Evolutionary conservation across 2,329 filamentous ascomycete genomes (phyloP).

Genomic region (Cercospora sojina): DNA sequence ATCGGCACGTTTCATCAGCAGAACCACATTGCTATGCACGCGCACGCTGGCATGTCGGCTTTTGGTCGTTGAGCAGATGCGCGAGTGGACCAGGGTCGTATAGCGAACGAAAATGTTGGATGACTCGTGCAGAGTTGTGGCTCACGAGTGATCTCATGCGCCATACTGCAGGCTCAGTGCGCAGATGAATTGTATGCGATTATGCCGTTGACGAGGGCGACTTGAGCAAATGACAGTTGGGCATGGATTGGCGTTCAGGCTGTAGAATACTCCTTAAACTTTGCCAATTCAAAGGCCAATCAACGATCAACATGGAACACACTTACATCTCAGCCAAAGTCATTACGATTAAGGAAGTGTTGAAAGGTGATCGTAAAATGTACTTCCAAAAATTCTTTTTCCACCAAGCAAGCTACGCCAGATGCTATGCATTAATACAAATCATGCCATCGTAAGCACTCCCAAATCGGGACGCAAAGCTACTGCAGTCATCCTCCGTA

Average conservation of each 20-base stretch:
- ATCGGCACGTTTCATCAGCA: conserved; percentile 49
- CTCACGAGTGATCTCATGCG: neutral
- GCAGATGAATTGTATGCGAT: neutral
- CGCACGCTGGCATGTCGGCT: conserved; percentile 27
- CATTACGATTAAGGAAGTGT: neutral
- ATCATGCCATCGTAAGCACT: neutral
- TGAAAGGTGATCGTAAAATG: neutral
- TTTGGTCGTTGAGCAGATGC: conserved; percentile 26
- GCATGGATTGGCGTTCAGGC: conserved; percentile 1
- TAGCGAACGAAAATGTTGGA: neutral
- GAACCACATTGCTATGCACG: conserved; percentile 34
- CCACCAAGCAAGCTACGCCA: neutral
- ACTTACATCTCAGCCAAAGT: no score
- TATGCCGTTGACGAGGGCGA: neutral
- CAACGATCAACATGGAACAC: no score
- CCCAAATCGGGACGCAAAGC: neutral
- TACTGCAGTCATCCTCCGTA: neutral
- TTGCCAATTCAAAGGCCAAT: no score
- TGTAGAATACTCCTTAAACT: neutral
- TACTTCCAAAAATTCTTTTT: neutral
- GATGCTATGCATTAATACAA: neutral
- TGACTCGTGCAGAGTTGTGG: neutral
- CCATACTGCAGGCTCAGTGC: neutral
- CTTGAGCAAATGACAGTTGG: neutral
- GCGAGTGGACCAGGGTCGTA: neutral